phyloP scores from a whole-genome alignment of 106 monocot species.

The Dendrobium catenatum region DNA sequence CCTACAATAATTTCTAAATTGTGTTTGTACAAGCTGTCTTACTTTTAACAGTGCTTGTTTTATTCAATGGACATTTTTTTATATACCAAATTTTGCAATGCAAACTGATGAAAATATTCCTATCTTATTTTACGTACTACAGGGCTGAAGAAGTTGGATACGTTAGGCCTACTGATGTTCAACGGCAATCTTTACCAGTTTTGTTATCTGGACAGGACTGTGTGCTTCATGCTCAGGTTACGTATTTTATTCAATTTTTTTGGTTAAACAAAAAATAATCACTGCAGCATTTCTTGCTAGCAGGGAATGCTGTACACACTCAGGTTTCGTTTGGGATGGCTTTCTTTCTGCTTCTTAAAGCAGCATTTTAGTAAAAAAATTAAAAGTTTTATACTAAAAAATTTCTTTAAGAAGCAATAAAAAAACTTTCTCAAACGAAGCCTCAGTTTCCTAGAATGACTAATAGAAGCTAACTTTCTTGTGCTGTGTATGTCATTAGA shows the following conservation, averaged over 20 bases:
- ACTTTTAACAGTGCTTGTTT: too few species aligned
- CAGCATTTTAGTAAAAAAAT: too few species aligned
- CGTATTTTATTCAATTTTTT: not conserved
- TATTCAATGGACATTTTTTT: too few species aligned
- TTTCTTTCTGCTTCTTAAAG: too few species aligned
- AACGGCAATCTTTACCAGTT: constrained; percentile 55
- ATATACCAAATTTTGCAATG: too few species aligned
- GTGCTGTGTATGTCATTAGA: constrained; percentile 38
- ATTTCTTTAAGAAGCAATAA: too few species aligned
- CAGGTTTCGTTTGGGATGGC: too few species aligned
- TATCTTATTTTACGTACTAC: not conserved
- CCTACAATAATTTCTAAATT: too few species aligned
- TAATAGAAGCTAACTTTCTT: not conserved
- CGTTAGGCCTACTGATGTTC: constrained; percentile 52
- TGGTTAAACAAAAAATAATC: not conserved
- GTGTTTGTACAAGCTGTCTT: too few species aligned
- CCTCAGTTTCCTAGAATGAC: not conserved
- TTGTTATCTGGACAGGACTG: constrained; percentile 57
- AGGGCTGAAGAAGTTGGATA: constrained; percentile 63
- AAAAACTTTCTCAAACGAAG: too few species aligned
- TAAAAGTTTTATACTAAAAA: too few species aligned
- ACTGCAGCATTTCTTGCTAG: not conserved
- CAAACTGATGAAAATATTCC: not conserved
- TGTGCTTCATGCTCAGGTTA: constrained; percentile 69
- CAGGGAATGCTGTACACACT: not conserved